Evolutionary conservation across 2,329 filamentous ascomycete genomes (phyloP).

Genomic region (Epichloe baconii): DNA sequence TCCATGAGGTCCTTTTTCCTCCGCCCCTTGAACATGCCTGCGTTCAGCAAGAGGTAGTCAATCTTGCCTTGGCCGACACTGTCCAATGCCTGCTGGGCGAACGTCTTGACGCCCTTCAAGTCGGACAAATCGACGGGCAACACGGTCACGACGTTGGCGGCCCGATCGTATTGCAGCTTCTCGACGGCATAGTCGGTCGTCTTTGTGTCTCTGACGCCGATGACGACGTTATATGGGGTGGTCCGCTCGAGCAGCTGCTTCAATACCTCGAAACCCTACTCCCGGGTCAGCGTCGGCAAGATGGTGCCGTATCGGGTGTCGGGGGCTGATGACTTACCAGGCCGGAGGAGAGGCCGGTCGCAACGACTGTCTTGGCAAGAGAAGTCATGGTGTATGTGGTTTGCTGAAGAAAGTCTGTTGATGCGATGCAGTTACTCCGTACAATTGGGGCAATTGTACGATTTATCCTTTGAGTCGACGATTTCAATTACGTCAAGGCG

Average conservation of each 20-base stretch:
- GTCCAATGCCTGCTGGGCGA: constrained; percentile 30
- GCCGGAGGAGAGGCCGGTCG: constrained; percentile 36
- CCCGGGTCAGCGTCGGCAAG: too few species aligned
- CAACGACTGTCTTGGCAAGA: constrained; percentile 34
- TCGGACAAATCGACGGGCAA: constrained; percentile 35
- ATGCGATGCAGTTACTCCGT: too few species aligned
- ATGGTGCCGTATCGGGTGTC: background rate
- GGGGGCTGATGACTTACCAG: constrained; percentile 22
- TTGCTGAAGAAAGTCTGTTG: background rate
- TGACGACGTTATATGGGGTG: constrained; percentile 34
- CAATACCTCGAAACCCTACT: constrained; percentile 38
- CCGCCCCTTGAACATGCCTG: constrained; percentile 26
- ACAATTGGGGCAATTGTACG: too few species aligned
- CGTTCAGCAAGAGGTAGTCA: constrained; percentile 38
- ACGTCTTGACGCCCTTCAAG: constrained; percentile 30
- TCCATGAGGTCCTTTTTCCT: constrained; percentile 23
- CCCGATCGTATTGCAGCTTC: constrained; percentile 26
- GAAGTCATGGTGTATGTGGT: constrained; percentile 18
- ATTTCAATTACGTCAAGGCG: too few species aligned
- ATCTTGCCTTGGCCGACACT: constrained; percentile 27
- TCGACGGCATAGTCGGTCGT: constrained; percentile 28
- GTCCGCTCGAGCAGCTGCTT: constrained; percentile 34
- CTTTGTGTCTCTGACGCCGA: constrained; percentile 34
- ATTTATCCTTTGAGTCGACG: too few species aligned
- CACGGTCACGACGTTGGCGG: constrained; percentile 28